A percentile compares a stretch with the other conserved stretches of the same genome.
These are phyloP conservation scores for Exophiala xenobiotica DNA, from an alignment of 2,329 filamentous ascomycete genomes.

Conservation along the genomic window DNA sequence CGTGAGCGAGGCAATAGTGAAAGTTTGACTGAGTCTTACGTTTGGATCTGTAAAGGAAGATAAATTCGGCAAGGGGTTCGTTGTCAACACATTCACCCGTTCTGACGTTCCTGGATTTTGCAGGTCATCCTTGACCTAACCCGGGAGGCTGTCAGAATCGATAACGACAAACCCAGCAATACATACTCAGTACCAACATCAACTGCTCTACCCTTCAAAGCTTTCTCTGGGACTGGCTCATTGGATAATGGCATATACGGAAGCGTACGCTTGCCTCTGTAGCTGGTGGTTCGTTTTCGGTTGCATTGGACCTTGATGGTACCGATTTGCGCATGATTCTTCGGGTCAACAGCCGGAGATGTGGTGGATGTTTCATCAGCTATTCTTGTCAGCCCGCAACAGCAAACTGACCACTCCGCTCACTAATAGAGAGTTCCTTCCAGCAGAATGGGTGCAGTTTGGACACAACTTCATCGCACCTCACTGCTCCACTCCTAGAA, in stretches of 20 bases:
- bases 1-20: conserved; percentile 5
- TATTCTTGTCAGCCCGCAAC: neutral
- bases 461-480: no score
- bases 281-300: no score
- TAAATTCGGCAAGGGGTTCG: conserved; percentile 30
- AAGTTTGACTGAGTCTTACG: conserved; percentile 7
- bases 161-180: no score
- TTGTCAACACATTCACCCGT: conserved; percentile 4
- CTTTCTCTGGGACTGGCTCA: conserved; percentile 9
- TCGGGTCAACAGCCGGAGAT: neutral
- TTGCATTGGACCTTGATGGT: conserved; percentile 15
- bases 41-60: conserved; percentile 33
- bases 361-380: conserved; percentile 1
- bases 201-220: conserved; percentile 12
- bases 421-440: neutral
- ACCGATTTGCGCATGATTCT: conserved; percentile 5
- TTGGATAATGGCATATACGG: neutral
- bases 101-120: neutral
- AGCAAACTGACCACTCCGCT: neutral
- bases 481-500: no score
- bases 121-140: neutral
- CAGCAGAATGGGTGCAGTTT: neutral
- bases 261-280: no score
- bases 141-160: neutral
- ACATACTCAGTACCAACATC: conserved; percentile 4